Conservation (phyloP, 805 yeast genomes). For the Pichia cephalocereana region DNA sequence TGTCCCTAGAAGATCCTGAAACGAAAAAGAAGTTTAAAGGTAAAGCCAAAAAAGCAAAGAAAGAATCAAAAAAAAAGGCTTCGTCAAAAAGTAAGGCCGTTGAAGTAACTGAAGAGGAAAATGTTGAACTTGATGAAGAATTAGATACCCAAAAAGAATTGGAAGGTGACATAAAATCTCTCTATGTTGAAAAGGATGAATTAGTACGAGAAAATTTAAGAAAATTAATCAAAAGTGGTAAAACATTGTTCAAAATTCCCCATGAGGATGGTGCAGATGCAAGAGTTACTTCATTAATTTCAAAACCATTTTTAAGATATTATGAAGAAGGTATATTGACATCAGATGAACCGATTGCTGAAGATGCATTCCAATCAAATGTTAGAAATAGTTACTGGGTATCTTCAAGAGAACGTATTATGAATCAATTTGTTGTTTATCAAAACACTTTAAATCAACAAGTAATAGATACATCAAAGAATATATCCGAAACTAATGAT, state of each 20-base stretch:
- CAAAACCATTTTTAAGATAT: conserved; percentile 61
- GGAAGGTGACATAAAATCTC: not conserved
- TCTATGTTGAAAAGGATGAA: conserved; percentile 6
- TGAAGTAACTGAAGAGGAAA: not conserved
- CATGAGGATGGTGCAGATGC: conserved; percentile 76
- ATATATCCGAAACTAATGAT: no score
- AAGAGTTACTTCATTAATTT: conserved; percentile 66
- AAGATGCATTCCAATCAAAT: conserved; percentile 68
- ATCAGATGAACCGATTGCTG: conserved; percentile 65
- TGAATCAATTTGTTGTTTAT: conserved; percentile 74
- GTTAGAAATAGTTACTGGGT: conserved; percentile 88
- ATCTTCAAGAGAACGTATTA: conserved; percentile 77
- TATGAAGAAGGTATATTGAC: conserved; percentile 68
- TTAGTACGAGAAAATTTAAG: conserved; percentile 11
- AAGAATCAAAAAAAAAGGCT: not conserved
- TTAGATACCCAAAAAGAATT: not conserved
- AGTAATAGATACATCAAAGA: not conserved
- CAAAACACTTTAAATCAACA: conserved; percentile 3
- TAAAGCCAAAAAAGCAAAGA: not conserved
- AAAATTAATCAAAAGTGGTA: not conserved
- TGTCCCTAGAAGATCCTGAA: not conserved
- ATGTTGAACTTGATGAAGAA: not conserved
- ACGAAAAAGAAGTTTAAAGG: not conserved
- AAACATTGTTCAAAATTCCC: conserved; percentile 58
- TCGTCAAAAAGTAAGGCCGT: no score